These are phyloP conservation scores for Candida oleophila DNA, from an alignment of 805 yeast species.

Conservation along the genomic window DNA sequence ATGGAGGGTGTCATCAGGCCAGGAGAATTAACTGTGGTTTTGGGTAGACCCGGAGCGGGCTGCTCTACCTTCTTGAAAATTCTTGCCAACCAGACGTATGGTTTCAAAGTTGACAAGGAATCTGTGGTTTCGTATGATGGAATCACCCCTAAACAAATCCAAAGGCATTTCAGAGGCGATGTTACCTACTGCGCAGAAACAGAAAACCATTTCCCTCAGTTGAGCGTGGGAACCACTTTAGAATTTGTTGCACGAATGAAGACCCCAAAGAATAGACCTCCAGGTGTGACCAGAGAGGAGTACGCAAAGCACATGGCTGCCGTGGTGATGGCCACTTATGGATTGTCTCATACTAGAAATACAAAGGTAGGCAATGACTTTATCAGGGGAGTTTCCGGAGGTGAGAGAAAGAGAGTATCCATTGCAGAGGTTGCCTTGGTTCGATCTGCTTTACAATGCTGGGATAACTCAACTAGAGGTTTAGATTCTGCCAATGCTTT, in stretches of 20 bases:
- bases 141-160: constrained; percentile 48
- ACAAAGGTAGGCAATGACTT: constrained; percentile 68
- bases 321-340: constrained; percentile 54
- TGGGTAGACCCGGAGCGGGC: constrained; percentile 85
- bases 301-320: constrained; percentile 54
- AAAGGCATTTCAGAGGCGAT: constrained; percentile 61
- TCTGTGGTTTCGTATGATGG: constrained; percentile 55
- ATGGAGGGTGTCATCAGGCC: constrained; percentile 64
- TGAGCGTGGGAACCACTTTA: constrained; percentile 66
- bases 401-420: constrained; percentile 71
- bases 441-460: constrained; percentile 54
- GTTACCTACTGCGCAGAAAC: constrained; percentile 69
- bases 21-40: constrained; percentile 66
- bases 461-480: constrained; percentile 74
- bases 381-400: constrained; percentile 71
- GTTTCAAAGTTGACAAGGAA: constrained; percentile 49
- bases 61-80: constrained; percentile 68
- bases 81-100: constrained; percentile 62
- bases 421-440: constrained; percentile 62
- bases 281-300: constrained; percentile 51
- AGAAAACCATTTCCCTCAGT: constrained; percentile 66
- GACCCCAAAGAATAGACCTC: constrained; percentile 59
- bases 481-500: constrained; percentile 71
- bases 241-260: constrained; percentile 60
- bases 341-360: constrained; percentile 57